Evolutionary conservation across 2,329 filamentous ascomycete species (phyloP).

Genomic region (Talaromyces sp.): DNA sequence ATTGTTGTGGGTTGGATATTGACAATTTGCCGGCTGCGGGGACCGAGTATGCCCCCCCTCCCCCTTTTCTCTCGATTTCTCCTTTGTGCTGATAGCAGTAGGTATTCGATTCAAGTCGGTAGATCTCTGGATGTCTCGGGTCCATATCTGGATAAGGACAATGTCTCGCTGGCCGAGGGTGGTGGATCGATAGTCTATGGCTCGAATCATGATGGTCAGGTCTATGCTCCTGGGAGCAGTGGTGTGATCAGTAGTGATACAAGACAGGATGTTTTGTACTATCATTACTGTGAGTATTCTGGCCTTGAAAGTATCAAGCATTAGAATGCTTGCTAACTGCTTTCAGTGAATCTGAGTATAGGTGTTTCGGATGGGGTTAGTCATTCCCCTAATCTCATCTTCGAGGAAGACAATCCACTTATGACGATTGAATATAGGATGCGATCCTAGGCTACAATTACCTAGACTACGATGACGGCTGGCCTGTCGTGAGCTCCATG

Average conservation of each 20-base stretch:
- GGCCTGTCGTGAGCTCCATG: conserved; percentile 28
- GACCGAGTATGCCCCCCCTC: neutral
- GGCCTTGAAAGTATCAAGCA: neutral
- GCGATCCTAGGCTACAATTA: conserved; percentile 38
- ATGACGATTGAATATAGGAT: conserved; percentile 25
- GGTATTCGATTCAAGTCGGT: conserved; percentile 37
- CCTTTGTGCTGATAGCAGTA: conserved; percentile 8
- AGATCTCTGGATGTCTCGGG: conserved; percentile 32
- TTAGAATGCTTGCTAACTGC: neutral
- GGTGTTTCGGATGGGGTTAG: conserved; percentile 28
- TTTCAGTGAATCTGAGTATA: conserved; percentile 32
- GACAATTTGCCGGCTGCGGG: conserved; percentile 26
- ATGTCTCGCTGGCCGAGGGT: conserved; percentile 27
- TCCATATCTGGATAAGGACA: conserved; percentile 35
- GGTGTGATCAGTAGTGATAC: conserved; percentile 31
- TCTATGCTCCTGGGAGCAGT: conserved; percentile 40
- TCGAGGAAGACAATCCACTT: conserved; percentile 12
- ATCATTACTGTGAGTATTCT: conserved; percentile 35
- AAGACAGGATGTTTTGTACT: conserved; percentile 37
- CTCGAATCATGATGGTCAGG: conserved; percentile 34
- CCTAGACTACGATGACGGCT: conserved; percentile 37
- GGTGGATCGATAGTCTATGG: conserved; percentile 37
- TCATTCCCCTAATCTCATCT: neutral
- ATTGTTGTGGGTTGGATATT: conserved; percentile 34
- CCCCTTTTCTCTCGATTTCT: neutral